phyloP scores from a whole-genome alignment of 495 filamentous ascomycete genomes.

The Aspergillus nidulans region DNA sequence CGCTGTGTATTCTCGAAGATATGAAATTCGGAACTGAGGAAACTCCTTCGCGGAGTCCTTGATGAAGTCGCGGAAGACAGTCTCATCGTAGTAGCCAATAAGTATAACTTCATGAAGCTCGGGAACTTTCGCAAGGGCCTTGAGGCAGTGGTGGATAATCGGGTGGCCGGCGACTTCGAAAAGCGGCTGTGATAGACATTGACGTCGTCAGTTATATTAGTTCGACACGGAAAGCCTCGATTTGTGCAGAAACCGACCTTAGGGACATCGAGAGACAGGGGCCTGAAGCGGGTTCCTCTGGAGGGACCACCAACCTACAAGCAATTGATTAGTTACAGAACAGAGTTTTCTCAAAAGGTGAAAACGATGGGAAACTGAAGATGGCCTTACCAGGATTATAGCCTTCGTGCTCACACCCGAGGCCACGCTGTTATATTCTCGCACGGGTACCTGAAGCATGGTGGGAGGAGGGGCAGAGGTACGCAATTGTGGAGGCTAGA shows the following conservation, averaged over 20 bases:
- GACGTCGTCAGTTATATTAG: slow-evolving; percentile 13
- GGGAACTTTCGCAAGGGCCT: slow-evolving; percentile 84
- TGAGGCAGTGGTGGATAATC: slow-evolving; percentile 96
- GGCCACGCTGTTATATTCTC: slow-evolving; percentile 42
- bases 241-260: slow-evolving; percentile 60
- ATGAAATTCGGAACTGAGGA: slow-evolving; percentile 86
- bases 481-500: background rate
- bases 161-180: slow-evolving; percentile 98
- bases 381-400: slow-evolving; percentile 56
- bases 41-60: slow-evolving; percentile 81
- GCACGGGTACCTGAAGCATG: slow-evolving; percentile 48
- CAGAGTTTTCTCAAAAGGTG: background rate
- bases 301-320: slow-evolving; percentile 86
- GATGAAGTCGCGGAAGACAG: slow-evolving; percentile 95
- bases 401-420: slow-evolving; percentile 54
- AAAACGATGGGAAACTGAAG: background rate
- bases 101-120: slow-evolving; percentile 94
- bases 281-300: slow-evolving; percentile 92
- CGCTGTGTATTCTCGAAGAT: slow-evolving; percentile 96
- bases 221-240: background rate
- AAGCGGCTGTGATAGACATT: slow-evolving; percentile 62
- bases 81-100: slow-evolving; percentile 98
- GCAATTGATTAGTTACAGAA: slow-evolving; percentile 12
- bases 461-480: slow-evolving; percentile 14
- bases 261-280: slow-evolving; percentile 92